Base-by-base conservation (phyloP, 2,329 filamentous ascomycete species). In the Neonectria ditissima region DNA sequence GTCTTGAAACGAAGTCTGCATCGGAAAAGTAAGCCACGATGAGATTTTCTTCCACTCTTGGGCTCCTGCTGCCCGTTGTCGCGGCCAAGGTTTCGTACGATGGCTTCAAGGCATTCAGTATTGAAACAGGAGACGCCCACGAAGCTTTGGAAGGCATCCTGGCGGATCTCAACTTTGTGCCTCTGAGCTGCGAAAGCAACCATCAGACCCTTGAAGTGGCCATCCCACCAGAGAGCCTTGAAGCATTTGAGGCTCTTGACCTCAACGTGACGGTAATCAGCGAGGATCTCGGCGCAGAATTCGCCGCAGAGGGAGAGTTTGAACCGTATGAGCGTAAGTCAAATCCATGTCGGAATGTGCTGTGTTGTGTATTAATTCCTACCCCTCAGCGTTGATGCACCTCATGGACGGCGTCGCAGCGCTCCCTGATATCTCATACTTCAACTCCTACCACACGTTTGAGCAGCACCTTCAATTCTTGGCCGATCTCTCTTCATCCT, bases 371-470 rank as follows among this genome's bases (percentile, higher is more conserved):
- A 22, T 50, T 63, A 9, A 55, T 2, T 0, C 1, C 4, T 37
- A 3, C 4, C 34, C 8, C 0, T 0, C 20, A 72, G 69, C 59
- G 2, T 48, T 53, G 1, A 20, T 41, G 18, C 65, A 63, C 13
- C 22, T 56, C 7, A 43, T 34, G 1, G 51, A 47, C 6, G 3
- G 24, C 9, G 39, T 55, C 10, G 43, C 60, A 5, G 43, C 41
- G 10, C n/a, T 68, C 0, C 68, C 66, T 2, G 59, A 66, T 3
- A 51, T 64, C 7, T 63, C 68, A 1, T 88, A 83, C 80, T 88
- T 87, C 75, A 79, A 83, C 59, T 79, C 78, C 1, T 89, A 88
- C 70, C 86, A 88, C 66, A 39, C 76, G 1, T 87, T 86, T 62
- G 76, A 76, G 3, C 82, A 86, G 62, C 86, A 88, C 68, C 62